Evolutionary conservation across 352 stramenopile genomes (phyloP).

Genomic region (Thraustochytrium striatum): DNA sequence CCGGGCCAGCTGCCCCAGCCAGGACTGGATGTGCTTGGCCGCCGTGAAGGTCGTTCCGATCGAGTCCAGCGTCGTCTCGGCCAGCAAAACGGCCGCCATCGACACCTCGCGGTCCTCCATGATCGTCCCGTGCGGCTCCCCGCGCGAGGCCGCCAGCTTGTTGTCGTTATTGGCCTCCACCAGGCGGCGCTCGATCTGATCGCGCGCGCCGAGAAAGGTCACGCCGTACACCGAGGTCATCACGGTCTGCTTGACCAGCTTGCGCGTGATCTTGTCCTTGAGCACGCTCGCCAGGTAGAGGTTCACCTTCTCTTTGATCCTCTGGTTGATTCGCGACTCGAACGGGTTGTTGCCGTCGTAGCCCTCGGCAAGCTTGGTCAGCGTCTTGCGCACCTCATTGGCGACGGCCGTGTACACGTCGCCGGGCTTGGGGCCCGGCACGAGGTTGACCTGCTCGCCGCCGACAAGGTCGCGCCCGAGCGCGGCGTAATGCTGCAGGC

Average conservation of each 20-base stretch:
- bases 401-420: conserved; percentile 96
- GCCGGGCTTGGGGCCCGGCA: conserved; percentile 82
- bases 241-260: conserved; percentile 99
- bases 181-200: conserved; percentile 90
- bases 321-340: conserved; percentile 56
- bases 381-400: conserved; percentile 69
- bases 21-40: conserved; percentile 91
- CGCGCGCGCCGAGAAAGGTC: conserved; percentile 95
- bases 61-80: conserved; percentile 88
- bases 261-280: conserved; percentile 63
- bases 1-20: conserved; percentile 69
- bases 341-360: neutral
- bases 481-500: conserved; percentile 98
- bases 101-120: conserved; percentile 74
- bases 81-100: conserved; percentile 81
- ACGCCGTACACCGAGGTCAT: conserved; percentile 99
- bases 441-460: conserved; percentile 93
- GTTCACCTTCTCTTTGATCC: conserved; percentile 71
- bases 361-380: conserved; percentile 63
- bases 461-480: conserved; percentile 88
- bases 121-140: conserved; percentile 22
- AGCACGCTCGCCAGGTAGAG: conserved; percentile 47
- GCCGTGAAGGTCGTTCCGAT: conserved; percentile 94
- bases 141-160: neutral
- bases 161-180: conserved; percentile 54